Conservation (phyloP, 179 eudicot genomes). For the Nepenthes alata region DNA sequence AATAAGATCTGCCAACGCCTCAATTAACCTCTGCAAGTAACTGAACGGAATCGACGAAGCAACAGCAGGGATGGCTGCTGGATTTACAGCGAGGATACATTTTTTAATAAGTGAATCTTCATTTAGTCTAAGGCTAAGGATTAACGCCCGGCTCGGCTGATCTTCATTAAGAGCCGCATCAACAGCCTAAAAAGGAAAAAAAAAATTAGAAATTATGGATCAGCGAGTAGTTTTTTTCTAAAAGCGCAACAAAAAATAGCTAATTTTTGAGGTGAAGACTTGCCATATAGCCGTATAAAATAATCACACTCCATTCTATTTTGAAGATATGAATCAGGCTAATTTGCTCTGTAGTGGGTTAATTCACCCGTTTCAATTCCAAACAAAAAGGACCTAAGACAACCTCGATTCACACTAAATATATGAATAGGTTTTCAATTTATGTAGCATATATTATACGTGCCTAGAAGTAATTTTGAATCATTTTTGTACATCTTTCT, state of each 20-base stretch:
- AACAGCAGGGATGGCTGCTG: slow-evolving; percentile 66
- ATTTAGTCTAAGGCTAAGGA: slow-evolving; percentile 78
- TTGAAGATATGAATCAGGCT: too few species aligned
- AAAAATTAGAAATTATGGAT: neutral
- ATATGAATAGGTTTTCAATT: too few species aligned
- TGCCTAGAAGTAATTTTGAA: neutral
- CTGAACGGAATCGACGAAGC: slow-evolving; percentile 60
- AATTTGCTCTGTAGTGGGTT: too few species aligned
- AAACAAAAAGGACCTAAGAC: neutral
- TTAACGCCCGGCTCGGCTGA: slow-evolving; percentile 66
- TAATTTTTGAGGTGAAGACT: too few species aligned
- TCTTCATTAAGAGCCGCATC: slow-evolving; percentile 66
- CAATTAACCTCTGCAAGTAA: slow-evolving; percentile 76
- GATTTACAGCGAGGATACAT: slow-evolving; percentile 58
- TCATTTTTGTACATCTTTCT: neutral
- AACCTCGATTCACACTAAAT: too few species aligned
- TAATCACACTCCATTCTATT: too few species aligned
- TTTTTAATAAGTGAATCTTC: slow-evolving; percentile 71
- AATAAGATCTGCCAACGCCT: slow-evolving; percentile 75
- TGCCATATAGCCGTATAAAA: too few species aligned
- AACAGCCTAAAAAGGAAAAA: slow-evolving; percentile 49
- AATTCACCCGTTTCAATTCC: too few species aligned
- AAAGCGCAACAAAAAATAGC: neutral
- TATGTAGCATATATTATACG: too few species aligned
- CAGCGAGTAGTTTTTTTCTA: too few species aligned